Evolutionary conservation across 2,329 filamentous ascomycete genomes (phyloP), one percentile per base, ranked within the genome.

Genomic region (Claviceps sp.): DNA sequence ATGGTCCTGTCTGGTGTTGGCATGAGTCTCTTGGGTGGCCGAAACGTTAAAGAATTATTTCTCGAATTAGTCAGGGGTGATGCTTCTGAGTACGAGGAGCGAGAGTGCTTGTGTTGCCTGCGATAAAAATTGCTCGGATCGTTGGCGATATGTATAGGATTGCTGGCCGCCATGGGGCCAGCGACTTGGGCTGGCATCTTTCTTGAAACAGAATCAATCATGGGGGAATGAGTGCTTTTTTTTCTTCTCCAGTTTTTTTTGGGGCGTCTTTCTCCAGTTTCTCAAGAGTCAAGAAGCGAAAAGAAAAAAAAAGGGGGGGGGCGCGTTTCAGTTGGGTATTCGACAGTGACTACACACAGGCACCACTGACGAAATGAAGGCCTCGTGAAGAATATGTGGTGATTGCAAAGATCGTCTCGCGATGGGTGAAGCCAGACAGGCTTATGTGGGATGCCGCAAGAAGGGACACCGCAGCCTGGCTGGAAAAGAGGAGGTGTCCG

Each of bases 1-100:
- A 95, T 89, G 52, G 87, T 93, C 72, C 90, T 93, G 65, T 79
- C 76, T 45, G 78, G 77, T 34, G 72, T 71, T 54, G 76, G 74
- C 70, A 78, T 80, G 59, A 76, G 70, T 58, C 78, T 73, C 66
- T 81, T 81, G 47, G 75, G 67, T 16, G 78, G 78, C 20, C 78
- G 77, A 59, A 80, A 80, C n/a, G 73, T 80, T 54, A 80, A 60
- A 22, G 78, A 81, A 58, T 79, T 81, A 58, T 80, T 81, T 58
- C 78, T 70, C 16, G 78, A 78, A 53, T 60, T 63, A 50, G 72
- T 67, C 48, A 81, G 69, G 9, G 77, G 74, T 8, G 78, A 81
- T n/a, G 72, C 67, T 52, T 81, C 78, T 26, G 78, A 79, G 63
- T 81, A 81, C 14, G 78, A 81, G 24, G 78, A 81, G 55, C 78